These are phyloP conservation scores for Zopfochytrium polystomum DNA, from an alignment of 371 early-diverging fungal species.

Conservation along the genomic window DNA sequence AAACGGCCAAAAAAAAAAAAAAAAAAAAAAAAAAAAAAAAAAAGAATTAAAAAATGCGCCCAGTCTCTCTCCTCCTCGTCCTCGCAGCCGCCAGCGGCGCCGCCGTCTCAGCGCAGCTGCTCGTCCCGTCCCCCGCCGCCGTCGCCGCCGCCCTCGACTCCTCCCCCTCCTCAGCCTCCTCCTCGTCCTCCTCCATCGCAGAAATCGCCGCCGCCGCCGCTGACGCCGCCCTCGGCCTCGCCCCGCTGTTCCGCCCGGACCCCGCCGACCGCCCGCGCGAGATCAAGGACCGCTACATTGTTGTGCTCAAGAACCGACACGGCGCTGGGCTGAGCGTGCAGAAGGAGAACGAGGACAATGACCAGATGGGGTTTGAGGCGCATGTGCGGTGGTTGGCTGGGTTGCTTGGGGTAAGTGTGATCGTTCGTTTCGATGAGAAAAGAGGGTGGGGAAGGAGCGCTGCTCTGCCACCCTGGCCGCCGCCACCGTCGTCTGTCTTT, in stretches of 20 bases:
- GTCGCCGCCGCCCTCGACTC: too few relatives aligned
- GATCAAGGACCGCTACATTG: constrained; percentile 9
- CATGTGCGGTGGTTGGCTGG: not conserved
- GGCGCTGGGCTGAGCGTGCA: not conserved
- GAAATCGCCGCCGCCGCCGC: not conserved
- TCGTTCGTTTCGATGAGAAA: not conserved
- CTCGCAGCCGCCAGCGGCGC: too few relatives aligned
- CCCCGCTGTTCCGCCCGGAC: not conserved
- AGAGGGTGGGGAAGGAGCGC: not conserved
- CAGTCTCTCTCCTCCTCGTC: too few relatives aligned
- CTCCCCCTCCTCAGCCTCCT: not conserved
- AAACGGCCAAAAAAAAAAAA: too few relatives aligned
- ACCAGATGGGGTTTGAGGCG: not conserved
- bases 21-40: too few relatives aligned
- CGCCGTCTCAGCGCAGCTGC: too few relatives aligned
- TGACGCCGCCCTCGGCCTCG: not conserved
- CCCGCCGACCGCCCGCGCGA: not conserved
- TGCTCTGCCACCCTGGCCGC: not conserved
- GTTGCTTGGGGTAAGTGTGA: not conserved
- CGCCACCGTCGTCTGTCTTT: not conserved
- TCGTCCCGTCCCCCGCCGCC: too few relatives aligned
- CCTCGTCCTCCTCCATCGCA: not conserved
- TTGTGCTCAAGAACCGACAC: not conserved
- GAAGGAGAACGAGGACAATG: not conserved
- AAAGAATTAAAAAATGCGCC: too few relatives aligned